These are phyloP conservation scores for Pythium pyrilobum DNA, from an alignment of 352 stramenopile species.

Conservation along the genomic window DNA sequence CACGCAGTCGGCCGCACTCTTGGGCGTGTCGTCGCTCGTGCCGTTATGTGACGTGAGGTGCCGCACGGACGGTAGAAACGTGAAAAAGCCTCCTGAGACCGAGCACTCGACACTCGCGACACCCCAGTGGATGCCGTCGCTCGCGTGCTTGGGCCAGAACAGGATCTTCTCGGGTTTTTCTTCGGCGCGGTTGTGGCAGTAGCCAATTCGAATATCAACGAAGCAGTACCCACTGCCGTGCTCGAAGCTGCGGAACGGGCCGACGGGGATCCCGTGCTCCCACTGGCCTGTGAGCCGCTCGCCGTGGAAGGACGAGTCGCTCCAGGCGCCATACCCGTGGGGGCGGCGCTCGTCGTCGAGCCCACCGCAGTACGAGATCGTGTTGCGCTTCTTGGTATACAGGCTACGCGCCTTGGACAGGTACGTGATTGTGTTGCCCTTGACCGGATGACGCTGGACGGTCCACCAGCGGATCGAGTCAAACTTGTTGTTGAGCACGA, in stretches of 20 bases:
- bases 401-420: conserved; percentile 13
- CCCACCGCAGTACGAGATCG: conserved; percentile 48
- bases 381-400: conserved; percentile 24
- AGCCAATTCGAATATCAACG: conserved; percentile 46
- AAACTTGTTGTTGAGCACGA: conserved; percentile 31
- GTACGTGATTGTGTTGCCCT: conserved; percentile 26
- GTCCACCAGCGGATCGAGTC: conserved; percentile 34
- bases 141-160: conserved; percentile 47
- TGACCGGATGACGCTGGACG: conserved; percentile 10
- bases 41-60: conserved; percentile 35
- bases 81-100: conserved; percentile 69
- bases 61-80: conserved; percentile 47
- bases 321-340: conserved; percentile 57
- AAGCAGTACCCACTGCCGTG: conserved; percentile 60
- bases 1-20: conserved; percentile 36
- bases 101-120: conserved; percentile 78
- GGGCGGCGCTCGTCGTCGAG: conserved; percentile 34
- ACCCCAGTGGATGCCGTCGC: conserved; percentile 46
- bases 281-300: conserved; percentile 53
- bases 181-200: conserved; percentile 34
- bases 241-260: conserved; percentile 50
- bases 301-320: conserved; percentile 55
- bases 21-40: conserved; percentile 19
- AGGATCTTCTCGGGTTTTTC: conserved; percentile 27
- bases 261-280: conserved; percentile 50